phyloP scores from a whole-genome alignment of 2,329 filamentous ascomycete species.

The Exophiala viscosa region DNA sequence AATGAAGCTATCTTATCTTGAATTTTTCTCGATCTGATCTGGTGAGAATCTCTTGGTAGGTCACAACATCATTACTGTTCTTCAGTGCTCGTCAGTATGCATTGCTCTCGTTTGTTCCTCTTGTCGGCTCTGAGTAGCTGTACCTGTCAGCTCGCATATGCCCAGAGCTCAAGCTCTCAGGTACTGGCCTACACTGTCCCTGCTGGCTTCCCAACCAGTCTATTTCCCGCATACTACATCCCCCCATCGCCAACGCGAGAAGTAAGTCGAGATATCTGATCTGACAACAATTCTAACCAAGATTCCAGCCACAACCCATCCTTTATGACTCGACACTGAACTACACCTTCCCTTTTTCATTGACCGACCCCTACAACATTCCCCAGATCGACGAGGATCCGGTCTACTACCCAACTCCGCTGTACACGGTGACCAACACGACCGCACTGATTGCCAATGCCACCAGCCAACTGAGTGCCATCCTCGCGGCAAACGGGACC shows the following conservation, averaged over 20 bases:
- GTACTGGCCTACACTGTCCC: slow-evolving; percentile 22
- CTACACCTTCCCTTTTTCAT: slow-evolving; percentile 51
- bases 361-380: slow-evolving; percentile 54
- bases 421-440: slow-evolving; percentile 42
- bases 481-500: slow-evolving; percentile 39
- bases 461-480: slow-evolving; percentile 43
- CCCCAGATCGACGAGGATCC: slow-evolving; percentile 50
- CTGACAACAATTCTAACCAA: neutral
- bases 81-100: slow-evolving; percentile 6
- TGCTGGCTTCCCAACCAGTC: slow-evolving; percentile 24
- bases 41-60: neutral
- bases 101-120: slow-evolving; percentile 9
- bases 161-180: slow-evolving; percentile 7
- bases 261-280: neutral
- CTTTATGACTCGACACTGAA: slow-evolving; percentile 54
- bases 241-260: slow-evolving; percentile 25
- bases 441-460: slow-evolving; percentile 31
- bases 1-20: neutral
- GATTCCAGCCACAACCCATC: slow-evolving; percentile 49
- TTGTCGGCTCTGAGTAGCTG: slow-evolving; percentile 10
- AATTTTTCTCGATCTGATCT: neutral
- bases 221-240: slow-evolving; percentile 27
- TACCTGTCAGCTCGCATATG: slow-evolving; percentile 10
- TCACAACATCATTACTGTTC: neutral
- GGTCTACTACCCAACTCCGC: slow-evolving; percentile 47